phyloP scores from a whole-genome alignment of 164 flowering plant genomes.

The Vitis labrusca region DNA sequence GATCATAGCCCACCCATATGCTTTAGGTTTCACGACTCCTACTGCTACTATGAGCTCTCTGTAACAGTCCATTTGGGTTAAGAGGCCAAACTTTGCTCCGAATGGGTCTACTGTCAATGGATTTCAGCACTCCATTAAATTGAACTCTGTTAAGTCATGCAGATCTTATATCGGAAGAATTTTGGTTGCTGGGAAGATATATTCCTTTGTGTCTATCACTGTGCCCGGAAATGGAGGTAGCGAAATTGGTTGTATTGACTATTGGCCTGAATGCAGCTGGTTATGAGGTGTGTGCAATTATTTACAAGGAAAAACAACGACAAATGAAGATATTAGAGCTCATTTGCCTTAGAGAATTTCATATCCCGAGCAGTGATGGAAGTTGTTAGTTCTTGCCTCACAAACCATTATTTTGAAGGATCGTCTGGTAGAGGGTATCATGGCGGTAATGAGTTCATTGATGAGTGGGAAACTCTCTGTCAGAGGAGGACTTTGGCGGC shows the following conservation, averaged over 20 bases:
- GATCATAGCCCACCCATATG: too few species aligned
- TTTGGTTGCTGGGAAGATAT: slow-evolving; percentile 48
- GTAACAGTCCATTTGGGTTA: slow-evolving; percentile 44
- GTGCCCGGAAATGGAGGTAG: slow-evolving; percentile 47
- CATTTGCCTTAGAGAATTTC: slow-evolving; percentile 92
- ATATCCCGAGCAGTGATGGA: slow-evolving; percentile 51
- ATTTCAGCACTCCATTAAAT: slow-evolving; percentile 22
- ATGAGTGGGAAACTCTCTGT: slow-evolving; percentile 85
- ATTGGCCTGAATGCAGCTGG: slow-evolving; percentile 60
- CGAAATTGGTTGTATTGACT: slow-evolving; percentile 48
- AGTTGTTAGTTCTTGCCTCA: slow-evolving; percentile 79
- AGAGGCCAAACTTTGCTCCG: slow-evolving; percentile 16
- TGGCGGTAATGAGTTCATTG: slow-evolving; percentile 95
- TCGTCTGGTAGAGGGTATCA: slow-evolving; percentile 96
- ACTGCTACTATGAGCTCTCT: slow-evolving; percentile 48
- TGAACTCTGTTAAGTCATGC: slow-evolving; percentile 29
- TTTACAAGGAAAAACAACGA: too few species aligned
- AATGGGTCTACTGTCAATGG: slow-evolving; percentile 27
- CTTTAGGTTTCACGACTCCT: too few species aligned
- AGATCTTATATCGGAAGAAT: slow-evolving; percentile 38
- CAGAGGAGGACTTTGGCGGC: slow-evolving; percentile 86
- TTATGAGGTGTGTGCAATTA: slow-evolving; percentile 69
- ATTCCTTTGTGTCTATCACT: slow-evolving; percentile 51
- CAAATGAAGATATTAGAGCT: slow-evolving; percentile 84
- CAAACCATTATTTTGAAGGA: slow-evolving; percentile 96